Conservation (phyloP, 2,329 filamentous ascomycete genomes). For the Talaromyces sp. region DNA sequence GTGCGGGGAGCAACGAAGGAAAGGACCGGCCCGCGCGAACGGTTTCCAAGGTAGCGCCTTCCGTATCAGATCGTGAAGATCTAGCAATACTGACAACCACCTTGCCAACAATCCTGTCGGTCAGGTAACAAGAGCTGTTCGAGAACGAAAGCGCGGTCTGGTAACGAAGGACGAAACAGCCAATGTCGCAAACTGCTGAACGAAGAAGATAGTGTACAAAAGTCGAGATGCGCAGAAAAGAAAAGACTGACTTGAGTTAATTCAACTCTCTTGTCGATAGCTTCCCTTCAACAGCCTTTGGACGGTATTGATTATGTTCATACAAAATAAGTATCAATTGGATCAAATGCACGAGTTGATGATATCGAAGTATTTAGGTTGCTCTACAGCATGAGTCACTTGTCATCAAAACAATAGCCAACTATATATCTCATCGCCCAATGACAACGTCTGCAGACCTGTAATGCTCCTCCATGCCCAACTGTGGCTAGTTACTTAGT, state of each 20-base stretch:
- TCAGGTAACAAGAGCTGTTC: no score
- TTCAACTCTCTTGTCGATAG: not conserved
- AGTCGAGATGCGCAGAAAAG: not conserved
- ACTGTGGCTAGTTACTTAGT: conserved; percentile 1
- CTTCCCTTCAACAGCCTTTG: not conserved
- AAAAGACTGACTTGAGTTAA: not conserved
- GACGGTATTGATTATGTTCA: not conserved
- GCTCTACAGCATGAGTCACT: not conserved
- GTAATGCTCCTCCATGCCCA: not conserved
- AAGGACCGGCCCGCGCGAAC: conserved; percentile 16
- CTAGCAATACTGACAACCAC: not conserved
- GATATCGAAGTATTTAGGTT: no score
- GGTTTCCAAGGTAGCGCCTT: conserved; percentile 8
- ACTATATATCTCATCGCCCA: not conserved
- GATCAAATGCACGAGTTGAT: not conserved
- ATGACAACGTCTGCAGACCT: not conserved
- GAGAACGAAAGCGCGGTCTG: not conserved
- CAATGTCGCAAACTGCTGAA: conserved; percentile 3
- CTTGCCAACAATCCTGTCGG: not conserved
- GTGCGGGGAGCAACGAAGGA: conserved; percentile 12
- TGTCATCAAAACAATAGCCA: not conserved
- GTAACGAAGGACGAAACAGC: not conserved
- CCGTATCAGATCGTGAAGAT: not conserved
- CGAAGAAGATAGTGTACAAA: not conserved
- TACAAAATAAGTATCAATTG: not conserved